Conservation (phyloP, 306 rosid species). For the Vachellia collinsii region DNA sequence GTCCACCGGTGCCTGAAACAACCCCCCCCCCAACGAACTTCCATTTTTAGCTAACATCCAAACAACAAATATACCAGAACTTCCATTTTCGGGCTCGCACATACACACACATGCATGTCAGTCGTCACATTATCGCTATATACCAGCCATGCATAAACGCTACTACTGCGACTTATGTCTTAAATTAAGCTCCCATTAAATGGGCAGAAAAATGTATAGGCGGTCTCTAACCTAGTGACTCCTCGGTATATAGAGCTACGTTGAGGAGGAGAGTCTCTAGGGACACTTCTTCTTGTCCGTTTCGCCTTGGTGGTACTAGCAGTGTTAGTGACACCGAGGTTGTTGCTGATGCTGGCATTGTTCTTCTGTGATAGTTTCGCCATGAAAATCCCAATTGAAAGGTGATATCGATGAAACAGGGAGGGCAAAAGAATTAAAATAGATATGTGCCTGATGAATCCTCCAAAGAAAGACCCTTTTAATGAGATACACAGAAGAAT, state of each 20-base stretch:
- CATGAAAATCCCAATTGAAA: conserved; percentile 34
- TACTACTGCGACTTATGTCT: neutral
- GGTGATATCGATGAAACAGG: neutral
- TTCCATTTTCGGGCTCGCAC: neutral
- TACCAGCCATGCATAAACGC: neutral
- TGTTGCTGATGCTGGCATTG: conserved; percentile 21
- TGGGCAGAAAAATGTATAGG: too few species aligned
- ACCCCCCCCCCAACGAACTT: neutral
- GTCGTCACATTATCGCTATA: too few species aligned
- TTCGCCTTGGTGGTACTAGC: conserved; percentile 52
- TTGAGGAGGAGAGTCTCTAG: conserved; percentile 69
- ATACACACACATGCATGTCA: neutral
- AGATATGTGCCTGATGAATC: conserved; percentile 21
- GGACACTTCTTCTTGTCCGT: conserved; percentile 75
- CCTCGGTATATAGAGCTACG: conserved; percentile 87
- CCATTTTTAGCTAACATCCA: neutral
- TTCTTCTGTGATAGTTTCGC: conserved; percentile 53
- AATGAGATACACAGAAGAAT: conserved; percentile 33
- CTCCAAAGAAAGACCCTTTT: conserved; percentile 31
- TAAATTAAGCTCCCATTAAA: too few species aligned
- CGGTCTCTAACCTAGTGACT: conserved; percentile 67
- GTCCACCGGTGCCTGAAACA: conserved; percentile 80
- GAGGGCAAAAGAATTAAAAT: neutral
- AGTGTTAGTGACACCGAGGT: conserved; percentile 8
- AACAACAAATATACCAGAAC: neutral